Evolutionary conservation across 495 filamentous ascomycete species (phyloP).

Genomic region (Apiosordaria backusii): DNA sequence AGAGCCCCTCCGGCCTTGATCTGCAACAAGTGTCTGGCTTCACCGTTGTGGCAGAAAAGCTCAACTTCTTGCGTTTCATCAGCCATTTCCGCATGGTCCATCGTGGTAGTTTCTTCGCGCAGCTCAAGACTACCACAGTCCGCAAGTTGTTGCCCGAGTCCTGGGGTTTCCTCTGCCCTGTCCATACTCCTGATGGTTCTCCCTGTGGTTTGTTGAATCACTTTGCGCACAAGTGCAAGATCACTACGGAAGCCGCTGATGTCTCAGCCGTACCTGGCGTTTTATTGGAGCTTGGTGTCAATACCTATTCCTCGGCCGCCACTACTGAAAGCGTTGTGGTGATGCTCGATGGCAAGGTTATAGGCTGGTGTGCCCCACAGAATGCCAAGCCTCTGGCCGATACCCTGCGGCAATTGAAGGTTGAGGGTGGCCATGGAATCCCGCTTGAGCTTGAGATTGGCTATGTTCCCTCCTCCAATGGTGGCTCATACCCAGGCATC

Average conservation of each 20-base stretch:
- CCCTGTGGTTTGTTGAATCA: constrained; percentile 96
- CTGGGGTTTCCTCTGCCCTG: constrained; percentile 95
- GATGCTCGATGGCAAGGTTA: constrained; percentile 81
- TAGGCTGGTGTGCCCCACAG: constrained; percentile 85
- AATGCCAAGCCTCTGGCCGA: constrained; percentile 76
- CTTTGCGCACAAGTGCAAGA: constrained; percentile 90
- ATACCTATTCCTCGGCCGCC: constrained; percentile 66
- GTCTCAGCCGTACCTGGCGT: constrained; percentile 67
- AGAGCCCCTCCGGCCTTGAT: constrained; percentile 87
- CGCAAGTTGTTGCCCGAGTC: constrained; percentile 93
- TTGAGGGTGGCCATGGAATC: constrained; percentile 81
- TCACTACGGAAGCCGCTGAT: constrained; percentile 68
- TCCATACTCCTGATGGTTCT: constrained; percentile 93
- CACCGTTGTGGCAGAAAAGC: constrained; percentile 95
- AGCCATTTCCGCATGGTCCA: constrained; percentile 99
- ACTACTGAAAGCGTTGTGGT: constrained; percentile 77
- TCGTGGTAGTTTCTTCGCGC: constrained; percentile 96
- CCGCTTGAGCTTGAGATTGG: constrained; percentile 86
- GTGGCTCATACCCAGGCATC: constrained; percentile 91
- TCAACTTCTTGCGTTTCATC: constrained; percentile 98
- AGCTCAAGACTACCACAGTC: constrained; percentile 94
- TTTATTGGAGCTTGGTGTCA: constrained; percentile 73
- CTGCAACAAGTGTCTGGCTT: constrained; percentile 92
- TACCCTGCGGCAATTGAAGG: constrained; percentile 89
- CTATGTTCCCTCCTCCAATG: constrained; percentile 77